phyloP scores from a whole-genome alignment of 1,139 yeast species.

The Suhomyces chickasaworum region DNA sequence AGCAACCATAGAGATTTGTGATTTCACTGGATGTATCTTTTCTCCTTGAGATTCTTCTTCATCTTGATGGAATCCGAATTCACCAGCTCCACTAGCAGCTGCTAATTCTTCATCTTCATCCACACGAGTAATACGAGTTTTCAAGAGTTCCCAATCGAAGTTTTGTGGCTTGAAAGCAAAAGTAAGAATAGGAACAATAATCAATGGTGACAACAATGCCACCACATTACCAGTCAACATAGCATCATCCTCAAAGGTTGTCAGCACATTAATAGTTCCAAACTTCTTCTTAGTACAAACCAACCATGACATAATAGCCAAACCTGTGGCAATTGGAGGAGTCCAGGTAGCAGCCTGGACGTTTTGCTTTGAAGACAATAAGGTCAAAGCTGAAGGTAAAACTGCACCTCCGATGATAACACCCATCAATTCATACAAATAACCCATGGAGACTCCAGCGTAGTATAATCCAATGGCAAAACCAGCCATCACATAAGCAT shows the following conservation, averaged over 20 bases:
- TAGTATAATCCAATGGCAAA: slow-evolving; percentile 80
- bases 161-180: slow-evolving; percentile 64
- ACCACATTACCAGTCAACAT: slow-evolving; percentile 87
- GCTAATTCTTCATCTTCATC: slow-evolving; percentile 66
- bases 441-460: slow-evolving; percentile 85
- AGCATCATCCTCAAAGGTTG: slow-evolving; percentile 75
- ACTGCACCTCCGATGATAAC: slow-evolving; percentile 86
- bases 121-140: slow-evolving; percentile 54
- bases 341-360: slow-evolving; percentile 58
- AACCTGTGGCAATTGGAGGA: slow-evolving; percentile 62
- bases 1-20: slow-evolving; percentile 44
- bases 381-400: slow-evolving; percentile 69
- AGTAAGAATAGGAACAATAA: slow-evolving; percentile 69
- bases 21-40: slow-evolving; percentile 40
- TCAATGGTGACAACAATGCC: slow-evolving; percentile 72
- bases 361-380: slow-evolving; percentile 71
- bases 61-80: slow-evolving; percentile 20
- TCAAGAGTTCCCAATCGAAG: slow-evolving; percentile 70
- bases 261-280: slow-evolving; percentile 57
- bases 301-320: slow-evolving; percentile 70
- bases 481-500: slow-evolving; percentile 75
- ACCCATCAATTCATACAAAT: slow-evolving; percentile 84
- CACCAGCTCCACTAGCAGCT: slow-evolving; percentile 30
- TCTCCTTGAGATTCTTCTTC: slow-evolving; percentile 29
- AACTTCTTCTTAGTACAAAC: slow-evolving; percentile 56